These are phyloP conservation scores for Bodo saltans DNA, from an alignment of 78 protist species.

Conservation along the genomic window DNA sequence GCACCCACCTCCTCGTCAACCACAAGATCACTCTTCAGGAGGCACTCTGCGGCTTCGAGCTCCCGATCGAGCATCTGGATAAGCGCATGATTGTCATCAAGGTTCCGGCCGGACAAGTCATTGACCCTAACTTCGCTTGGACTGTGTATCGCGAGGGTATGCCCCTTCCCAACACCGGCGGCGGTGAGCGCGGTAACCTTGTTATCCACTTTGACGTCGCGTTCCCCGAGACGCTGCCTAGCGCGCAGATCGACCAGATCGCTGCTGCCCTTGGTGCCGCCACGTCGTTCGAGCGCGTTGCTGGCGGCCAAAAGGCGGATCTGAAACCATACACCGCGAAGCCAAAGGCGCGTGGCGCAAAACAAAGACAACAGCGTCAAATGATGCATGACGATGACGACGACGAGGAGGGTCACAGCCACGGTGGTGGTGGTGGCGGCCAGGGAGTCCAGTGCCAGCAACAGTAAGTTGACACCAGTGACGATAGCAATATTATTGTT, in stretches of 20 bases:
- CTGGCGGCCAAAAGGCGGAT: neutral
- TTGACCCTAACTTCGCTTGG: slow-evolving; percentile 70
- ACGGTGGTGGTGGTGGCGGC: slow-evolving; percentile 3
- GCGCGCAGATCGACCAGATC: neutral
- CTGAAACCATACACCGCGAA: neutral
- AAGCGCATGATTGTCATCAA: slow-evolving; percentile 69
- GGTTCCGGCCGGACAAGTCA: slow-evolving; percentile 55
- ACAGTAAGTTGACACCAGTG: too few species aligned
- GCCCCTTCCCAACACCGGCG: slow-evolving; percentile 74
- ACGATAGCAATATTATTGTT: too few species aligned
- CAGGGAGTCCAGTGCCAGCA: slow-evolving; percentile 22
- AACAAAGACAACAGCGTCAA: neutral
- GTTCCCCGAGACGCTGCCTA: slow-evolving; percentile 59
- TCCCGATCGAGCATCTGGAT: slow-evolving; percentile 80
- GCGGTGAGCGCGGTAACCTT: slow-evolving; percentile 82
- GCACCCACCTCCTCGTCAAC: slow-evolving; percentile 76
- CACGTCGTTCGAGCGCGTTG: neutral
- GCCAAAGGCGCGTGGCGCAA: neutral
- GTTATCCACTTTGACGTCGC: slow-evolving; percentile 63
- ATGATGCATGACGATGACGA: neutral
- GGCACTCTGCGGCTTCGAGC: slow-evolving; percentile 85
- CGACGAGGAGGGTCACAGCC: neutral
- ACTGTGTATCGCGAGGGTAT: slow-evolving; percentile 87
- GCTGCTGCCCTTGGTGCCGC: neutral
- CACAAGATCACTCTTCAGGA: slow-evolving; percentile 60